Evolutionary conservation across 1,139 yeast species (phyloP).

Genomic region (Nadsonia starkeyi-henricii): DNA sequence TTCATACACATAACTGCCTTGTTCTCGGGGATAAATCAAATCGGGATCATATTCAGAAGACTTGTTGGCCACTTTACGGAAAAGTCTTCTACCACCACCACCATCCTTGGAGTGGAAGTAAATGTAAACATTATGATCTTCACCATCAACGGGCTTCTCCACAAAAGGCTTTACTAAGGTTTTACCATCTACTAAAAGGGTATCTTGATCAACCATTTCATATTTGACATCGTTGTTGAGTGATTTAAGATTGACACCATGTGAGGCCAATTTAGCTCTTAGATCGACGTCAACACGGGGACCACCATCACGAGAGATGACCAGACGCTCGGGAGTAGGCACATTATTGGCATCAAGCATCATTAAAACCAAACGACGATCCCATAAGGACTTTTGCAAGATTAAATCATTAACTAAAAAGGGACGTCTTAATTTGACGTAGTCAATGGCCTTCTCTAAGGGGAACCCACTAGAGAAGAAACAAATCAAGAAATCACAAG

Average conservation of each 20-base stretch:
- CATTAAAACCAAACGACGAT: conserved; percentile 73
- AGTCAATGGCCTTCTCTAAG: conserved; percentile 82
- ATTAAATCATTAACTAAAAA: conserved; percentile 77
- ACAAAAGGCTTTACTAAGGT: conserved; percentile 79
- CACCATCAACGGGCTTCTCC: conserved; percentile 98
- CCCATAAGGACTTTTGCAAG: conserved; percentile 93
- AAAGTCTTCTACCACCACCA: conserved; percentile 91
- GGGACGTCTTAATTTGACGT: conserved; percentile 82
- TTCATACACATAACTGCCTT: conserved; percentile 88
- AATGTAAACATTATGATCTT: conserved; percentile 91
- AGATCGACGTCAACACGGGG: conserved; percentile 66
- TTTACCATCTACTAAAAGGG: conserved; percentile 61
- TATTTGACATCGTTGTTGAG: conserved; percentile 40
- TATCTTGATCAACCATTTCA: conserved; percentile 66
- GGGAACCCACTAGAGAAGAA: conserved; percentile 97
- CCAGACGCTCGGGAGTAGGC: conserved; percentile 77
- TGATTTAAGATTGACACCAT: conserved; percentile 46
- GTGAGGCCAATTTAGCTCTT: conserved; percentile 37
- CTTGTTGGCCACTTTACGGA: conserved; percentile 93
- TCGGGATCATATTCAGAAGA: conserved; percentile 91
- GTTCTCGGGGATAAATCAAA: conserved; percentile 59
- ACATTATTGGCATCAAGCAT: conserved; percentile 74
- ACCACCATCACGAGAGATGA: conserved; percentile 93
- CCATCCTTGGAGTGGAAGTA: conserved; percentile 83
- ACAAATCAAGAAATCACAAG: conserved; percentile 87